phyloP scores from a whole-genome alignment of 2,329 filamentous ascomycete genomes.

The Trichoderma citrinoviride region DNA sequence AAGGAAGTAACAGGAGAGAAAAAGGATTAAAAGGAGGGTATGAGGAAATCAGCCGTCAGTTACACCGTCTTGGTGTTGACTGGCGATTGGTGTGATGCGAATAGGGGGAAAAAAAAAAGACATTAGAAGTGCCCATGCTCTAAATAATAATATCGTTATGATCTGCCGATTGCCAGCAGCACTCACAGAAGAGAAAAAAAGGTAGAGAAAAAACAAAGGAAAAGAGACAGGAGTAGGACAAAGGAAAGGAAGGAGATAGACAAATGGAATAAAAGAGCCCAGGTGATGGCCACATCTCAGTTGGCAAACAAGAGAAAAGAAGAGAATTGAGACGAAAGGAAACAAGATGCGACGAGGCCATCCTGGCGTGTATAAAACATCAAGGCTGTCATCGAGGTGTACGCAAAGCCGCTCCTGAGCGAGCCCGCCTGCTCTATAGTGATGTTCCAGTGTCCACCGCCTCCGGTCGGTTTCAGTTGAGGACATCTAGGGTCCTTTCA shows the following conservation, averaged over 20 bases:
- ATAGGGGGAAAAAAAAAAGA: too few relatives aligned
- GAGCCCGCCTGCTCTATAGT: too few relatives aligned
- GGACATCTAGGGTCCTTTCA: conserved; percentile 11
- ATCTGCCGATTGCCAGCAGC: background rate
- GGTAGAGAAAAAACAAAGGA: background rate
- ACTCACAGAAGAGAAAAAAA: background rate
- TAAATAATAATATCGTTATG: too few relatives aligned
- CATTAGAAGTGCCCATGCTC: background rate
- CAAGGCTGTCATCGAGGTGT: background rate
- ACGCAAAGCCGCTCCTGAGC: too few relatives aligned
- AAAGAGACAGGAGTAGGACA: background rate
- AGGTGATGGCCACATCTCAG: background rate
- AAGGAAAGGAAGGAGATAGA: background rate
- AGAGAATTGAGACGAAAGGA: background rate
- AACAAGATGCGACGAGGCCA: background rate
- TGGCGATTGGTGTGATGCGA: too few relatives aligned
- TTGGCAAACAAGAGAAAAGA: background rate
- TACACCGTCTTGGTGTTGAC: background rate
- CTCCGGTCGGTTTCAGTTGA: background rate
- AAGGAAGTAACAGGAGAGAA: background rate
- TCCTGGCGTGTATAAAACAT: background rate
- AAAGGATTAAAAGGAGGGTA: background rate
- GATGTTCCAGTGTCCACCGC: background rate
- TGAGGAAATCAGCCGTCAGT: background rate
- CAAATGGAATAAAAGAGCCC: background rate